Evolutionary conservation across 2,329 filamentous ascomycete species (phyloP).

Genomic region (Aphanoascus verrucosus): DNA sequence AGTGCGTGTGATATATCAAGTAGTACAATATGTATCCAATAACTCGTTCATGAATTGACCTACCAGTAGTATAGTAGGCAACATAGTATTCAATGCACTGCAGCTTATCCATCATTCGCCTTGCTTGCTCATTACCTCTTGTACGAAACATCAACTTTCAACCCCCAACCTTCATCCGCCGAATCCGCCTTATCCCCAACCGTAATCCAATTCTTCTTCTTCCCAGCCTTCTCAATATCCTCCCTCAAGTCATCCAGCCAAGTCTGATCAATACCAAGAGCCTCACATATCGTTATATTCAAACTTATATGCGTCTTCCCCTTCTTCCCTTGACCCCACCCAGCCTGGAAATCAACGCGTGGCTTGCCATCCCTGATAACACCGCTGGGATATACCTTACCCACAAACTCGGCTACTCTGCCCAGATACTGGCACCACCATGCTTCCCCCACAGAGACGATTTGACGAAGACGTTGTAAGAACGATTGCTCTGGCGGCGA

Average conservation of each 20-base stretch:
- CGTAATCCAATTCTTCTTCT: constrained; percentile 47
- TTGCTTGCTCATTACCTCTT: neutral
- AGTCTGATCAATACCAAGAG: constrained; percentile 23
- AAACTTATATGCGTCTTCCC: constrained; percentile 37
- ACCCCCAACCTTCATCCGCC: constrained; percentile 32
- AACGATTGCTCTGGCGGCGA: constrained; percentile 48
- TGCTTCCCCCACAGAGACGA: constrained; percentile 44
- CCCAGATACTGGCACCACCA: constrained; percentile 60
- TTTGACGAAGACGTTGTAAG: constrained; percentile 42
- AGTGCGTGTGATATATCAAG: too few relatives aligned
- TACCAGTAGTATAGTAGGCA: too few relatives aligned
- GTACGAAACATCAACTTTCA: constrained; percentile 30
- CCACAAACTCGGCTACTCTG: constrained; percentile 47
- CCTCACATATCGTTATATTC: constrained; percentile 34
- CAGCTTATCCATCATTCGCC: too few relatives aligned
- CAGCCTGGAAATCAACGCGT: constrained; percentile 31
- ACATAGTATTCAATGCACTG: too few relatives aligned
- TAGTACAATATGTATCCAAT: too few relatives aligned
- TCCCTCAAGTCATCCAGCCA: constrained; percentile 34
- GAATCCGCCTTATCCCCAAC: constrained; percentile 18
- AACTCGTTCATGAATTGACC: too few relatives aligned
- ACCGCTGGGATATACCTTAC: constrained; percentile 52
- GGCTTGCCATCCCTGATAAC: constrained; percentile 24
- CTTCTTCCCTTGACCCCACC: constrained; percentile 34
- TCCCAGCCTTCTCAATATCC: constrained; percentile 45